Conservation (phyloP, 805 yeast genomes). For the Teunomyces funiuensis region DNA sequence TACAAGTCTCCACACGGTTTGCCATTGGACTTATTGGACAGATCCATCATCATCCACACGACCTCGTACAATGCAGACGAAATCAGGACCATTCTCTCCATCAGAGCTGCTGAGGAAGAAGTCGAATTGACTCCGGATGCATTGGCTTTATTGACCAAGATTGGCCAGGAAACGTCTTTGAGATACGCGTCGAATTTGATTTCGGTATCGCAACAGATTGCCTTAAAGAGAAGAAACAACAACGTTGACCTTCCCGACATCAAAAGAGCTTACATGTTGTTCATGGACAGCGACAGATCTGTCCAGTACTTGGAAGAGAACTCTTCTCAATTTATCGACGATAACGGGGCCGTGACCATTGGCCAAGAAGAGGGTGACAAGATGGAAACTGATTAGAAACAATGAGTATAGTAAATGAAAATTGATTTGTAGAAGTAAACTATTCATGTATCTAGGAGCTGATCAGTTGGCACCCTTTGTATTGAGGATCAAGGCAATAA, state of each 20-base stretch:
- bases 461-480: slow-evolving; percentile 64
- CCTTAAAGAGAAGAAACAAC: slow-evolving; percentile 73
- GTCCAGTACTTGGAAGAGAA: slow-evolving; percentile 79
- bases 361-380: slow-evolving; percentile 35
- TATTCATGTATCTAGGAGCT: too few species aligned
- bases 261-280: slow-evolving; percentile 81
- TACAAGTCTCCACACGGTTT: slow-evolving; percentile 97
- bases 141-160: slow-evolving; percentile 80
- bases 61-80: slow-evolving; percentile 75
- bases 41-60: slow-evolving; percentile 91
- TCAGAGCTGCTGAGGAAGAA: slow-evolving; percentile 93
- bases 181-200: slow-evolving; percentile 92
- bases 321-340: slow-evolving; percentile 70
- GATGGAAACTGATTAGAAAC: slow-evolving; percentile 32
- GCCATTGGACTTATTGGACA: slow-evolving; percentile 90
- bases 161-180: slow-evolving; percentile 85
- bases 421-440: background rate
- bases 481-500: slow-evolving; percentile 87
- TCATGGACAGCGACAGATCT: slow-evolving; percentile 86
- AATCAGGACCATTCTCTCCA: slow-evolving; percentile 78
- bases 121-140: slow-evolving; percentile 82
- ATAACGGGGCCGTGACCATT: slow-evolving; percentile 68
- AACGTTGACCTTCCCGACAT: slow-evolving; percentile 77
- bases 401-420: background rate
- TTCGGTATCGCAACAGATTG: slow-evolving; percentile 84